A percentile compares a stretch with the other conserved stretches of the same genome.
These are phyloP conservation scores for Phytophthora agathidicida DNA, from an alignment of 352 stramenopile species.

Conservation along the genomic window DNA sequence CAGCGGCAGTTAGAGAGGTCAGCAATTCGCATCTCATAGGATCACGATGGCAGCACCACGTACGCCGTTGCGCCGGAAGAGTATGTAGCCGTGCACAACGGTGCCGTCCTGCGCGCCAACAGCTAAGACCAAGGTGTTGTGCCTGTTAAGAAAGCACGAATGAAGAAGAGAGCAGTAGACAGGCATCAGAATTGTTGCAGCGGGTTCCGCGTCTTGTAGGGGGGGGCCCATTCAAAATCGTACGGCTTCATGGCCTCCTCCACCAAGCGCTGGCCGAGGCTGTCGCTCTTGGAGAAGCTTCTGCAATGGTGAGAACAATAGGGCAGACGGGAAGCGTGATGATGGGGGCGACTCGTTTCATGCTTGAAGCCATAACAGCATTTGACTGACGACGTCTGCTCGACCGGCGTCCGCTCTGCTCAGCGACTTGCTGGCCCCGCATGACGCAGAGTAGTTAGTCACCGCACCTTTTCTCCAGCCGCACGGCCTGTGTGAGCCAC, in stretches of 20 bases:
- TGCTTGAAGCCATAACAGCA: too few relatives aligned
- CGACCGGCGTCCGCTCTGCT: too few relatives aligned
- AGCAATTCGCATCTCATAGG: background rate
- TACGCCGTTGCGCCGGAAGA: constrained; percentile 50
- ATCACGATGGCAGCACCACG: constrained; percentile 2
- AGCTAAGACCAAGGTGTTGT: constrained; percentile 49
- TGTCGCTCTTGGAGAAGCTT: constrained; percentile 52
- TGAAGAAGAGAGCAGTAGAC: too few relatives aligned
- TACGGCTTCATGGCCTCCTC: constrained; percentile 36
- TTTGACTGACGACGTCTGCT: too few relatives aligned
- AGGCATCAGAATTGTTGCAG: too few relatives aligned
- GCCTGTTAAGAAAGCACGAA: constrained; percentile 18
- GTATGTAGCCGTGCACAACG: constrained; percentile 51
- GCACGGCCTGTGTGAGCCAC: constrained; percentile 36
- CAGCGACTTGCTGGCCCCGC: too few relatives aligned
- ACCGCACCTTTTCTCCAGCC: constrained; percentile 36
- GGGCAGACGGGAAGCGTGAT: constrained; percentile 12
- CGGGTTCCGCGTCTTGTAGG: too few relatives aligned
- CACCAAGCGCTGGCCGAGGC: constrained; percentile 38
- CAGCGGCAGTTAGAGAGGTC: background rate
- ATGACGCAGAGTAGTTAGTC: background rate
- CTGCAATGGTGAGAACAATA: constrained; percentile 27
- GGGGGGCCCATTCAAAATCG: too few relatives aligned
- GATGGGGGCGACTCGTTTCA: constrained; percentile 2
- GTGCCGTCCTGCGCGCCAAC: constrained; percentile 9